Percentiles rank a stretch among this genome's conserved stretches.
These are phyloP conservation scores for Trichoderma citrinoviride DNA, from an alignment of 2,329 filamentous ascomycete species.

Conservation along the genomic window DNA sequence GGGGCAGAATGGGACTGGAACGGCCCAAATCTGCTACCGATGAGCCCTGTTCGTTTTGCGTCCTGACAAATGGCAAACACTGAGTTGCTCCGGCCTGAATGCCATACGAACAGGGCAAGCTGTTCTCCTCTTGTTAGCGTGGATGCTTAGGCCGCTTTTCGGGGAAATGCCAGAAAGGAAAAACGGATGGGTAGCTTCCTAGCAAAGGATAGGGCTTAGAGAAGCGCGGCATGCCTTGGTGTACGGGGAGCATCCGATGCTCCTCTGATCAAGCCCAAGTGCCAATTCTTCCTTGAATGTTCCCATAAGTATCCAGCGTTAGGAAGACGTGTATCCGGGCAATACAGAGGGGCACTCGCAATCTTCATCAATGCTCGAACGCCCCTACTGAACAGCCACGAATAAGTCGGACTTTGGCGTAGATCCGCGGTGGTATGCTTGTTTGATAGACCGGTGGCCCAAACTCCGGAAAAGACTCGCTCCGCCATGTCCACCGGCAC, in stretches of 20 bases:
- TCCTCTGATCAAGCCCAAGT: no score
- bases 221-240: not conserved
- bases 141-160: not conserved
- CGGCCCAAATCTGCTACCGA: not conserved
- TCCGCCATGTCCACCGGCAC: not conserved
- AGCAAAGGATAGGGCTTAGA: not conserved
- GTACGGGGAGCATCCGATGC: no score
- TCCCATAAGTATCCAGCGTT: not conserved
- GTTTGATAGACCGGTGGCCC: not conserved
- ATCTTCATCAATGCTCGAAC: not conserved
- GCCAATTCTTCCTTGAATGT: not conserved
- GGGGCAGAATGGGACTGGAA: not conserved
- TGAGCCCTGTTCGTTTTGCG: not conserved
- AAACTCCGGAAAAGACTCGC: not conserved
- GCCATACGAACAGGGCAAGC: not conserved
- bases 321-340: not conserved
- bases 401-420: not conserved
- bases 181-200: not conserved
- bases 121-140: not conserved
- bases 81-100: not conserved
- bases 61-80: not conserved
- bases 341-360: not conserved
- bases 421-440: not conserved
- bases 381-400: not conserved
- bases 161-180: conserved; percentile 14